Conservation (phyloP, 441 rosid species). For the Pelargonium cotyledonis region DNA sequence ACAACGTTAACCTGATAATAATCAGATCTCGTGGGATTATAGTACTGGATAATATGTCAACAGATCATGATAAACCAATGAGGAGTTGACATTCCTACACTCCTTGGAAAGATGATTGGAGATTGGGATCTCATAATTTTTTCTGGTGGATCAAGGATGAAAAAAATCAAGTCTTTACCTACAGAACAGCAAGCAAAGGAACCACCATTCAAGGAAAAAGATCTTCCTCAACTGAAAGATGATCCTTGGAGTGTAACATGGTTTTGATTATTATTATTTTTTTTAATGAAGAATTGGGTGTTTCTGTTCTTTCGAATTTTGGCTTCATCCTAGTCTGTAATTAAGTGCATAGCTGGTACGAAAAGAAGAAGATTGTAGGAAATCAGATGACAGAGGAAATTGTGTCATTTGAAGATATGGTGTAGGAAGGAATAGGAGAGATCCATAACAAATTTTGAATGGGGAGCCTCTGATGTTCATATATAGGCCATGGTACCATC, state of each 20-base stretch:
- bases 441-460: too few relatives aligned
- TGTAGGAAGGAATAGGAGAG: too few relatives aligned
- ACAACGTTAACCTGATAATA: conserved; percentile 40
- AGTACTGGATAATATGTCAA: neutral
- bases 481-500: too few relatives aligned
- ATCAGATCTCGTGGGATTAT: neutral
- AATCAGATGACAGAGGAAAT: too few relatives aligned
- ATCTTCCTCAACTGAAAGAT: neutral
- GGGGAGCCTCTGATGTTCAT: too few relatives aligned
- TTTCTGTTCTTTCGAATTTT: too few relatives aligned
- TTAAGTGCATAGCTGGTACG: too few relatives aligned
- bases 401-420: too few relatives aligned
- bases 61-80: too few relatives aligned
- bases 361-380: too few relatives aligned
- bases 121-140: neutral
- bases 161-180: neutral
- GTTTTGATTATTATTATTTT: neutral
- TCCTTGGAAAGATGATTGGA: neutral
- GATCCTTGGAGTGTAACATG: conserved; percentile 3
- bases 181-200: neutral
- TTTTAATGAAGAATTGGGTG: neutral
- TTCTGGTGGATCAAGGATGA: neutral
- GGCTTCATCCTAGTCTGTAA: too few relatives aligned
- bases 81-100: too few relatives aligned
- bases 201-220: neutral